phyloP scores from a whole-genome alignment of 139 green algal species.

The Eudorina sp. region DNA sequence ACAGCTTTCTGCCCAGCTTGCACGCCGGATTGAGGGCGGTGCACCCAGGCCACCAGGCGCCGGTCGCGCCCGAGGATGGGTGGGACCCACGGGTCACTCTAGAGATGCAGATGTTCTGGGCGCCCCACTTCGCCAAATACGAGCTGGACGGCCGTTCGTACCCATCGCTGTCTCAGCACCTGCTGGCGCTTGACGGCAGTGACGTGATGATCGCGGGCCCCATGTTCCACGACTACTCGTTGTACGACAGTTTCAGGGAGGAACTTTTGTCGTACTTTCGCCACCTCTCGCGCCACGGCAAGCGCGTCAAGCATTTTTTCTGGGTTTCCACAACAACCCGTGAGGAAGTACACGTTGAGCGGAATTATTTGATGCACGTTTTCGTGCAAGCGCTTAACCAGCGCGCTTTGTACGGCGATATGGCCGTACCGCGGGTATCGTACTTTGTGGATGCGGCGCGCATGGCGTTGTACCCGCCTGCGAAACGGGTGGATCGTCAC shows the following conservation, averaged over 20 bases:
- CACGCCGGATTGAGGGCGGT: background rate
- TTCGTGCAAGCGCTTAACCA: conserved; percentile 4
- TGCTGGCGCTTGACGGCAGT: background rate
- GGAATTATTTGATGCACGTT: background rate
- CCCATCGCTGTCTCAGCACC: background rate
- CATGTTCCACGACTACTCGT: background rate
- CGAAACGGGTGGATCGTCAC: background rate
- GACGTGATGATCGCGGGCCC: conserved; percentile 16
- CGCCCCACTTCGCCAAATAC: background rate
- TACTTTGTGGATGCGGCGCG: background rate
- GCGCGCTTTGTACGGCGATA: background rate
- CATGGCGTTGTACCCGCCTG: background rate
- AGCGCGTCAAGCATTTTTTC: background rate
- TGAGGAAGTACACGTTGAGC: too few relatives aligned
- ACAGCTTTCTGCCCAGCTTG: background rate
- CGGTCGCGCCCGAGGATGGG: background rate
- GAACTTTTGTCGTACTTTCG: background rate
- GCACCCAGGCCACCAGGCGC: background rate
- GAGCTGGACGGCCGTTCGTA: background rate
- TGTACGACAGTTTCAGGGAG: background rate
- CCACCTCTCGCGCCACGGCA: background rate
- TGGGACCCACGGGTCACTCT: background rate
- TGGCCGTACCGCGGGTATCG: background rate
- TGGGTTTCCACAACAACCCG: background rate
- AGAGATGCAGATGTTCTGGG: conserved; percentile 22